Evolutionary conservation across 805 yeast species (phyloP), one percentile per base, ranked within the genome.

Genomic region (Myxozyma vanderwaltii): DNA sequence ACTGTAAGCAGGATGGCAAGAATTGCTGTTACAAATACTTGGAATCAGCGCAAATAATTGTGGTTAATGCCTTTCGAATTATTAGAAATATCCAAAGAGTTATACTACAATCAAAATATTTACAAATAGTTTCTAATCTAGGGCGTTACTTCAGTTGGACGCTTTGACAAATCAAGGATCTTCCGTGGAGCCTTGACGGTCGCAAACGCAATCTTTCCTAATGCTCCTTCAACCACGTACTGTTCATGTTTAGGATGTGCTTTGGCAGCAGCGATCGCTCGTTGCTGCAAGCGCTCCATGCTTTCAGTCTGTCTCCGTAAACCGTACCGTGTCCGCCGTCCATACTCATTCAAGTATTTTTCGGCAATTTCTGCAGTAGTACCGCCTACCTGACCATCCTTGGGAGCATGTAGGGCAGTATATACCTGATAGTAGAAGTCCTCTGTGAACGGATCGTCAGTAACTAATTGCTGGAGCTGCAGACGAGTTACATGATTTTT

Each of bases 371-470:
- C 63, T 2, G 59, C 45, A 17, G 59, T 54, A 31, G 54, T 57
- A 12, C 52, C 56, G 17, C 61, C 59, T 15, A 36, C 38, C 29
- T 41, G 62, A 6, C 52, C 51, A 15, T 52, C 59, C 38, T 56
- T 40, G 17, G 59, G 60, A 13, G 80, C 79, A 69, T 86, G 86
- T 64, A 88, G 78, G 64, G 87, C 83, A 69, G 91, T 88, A 75
- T 84, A 89, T 43, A 94, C 97, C 74, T 94, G 98, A 70, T 86
- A 89, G 72, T 94, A 94, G 71, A 92, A 94, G 77, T 94, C 99
- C 74, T 94, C 99, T 70, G 89, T 90, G 74, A 88, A 89, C 13
- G 99, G 99, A 74, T 94, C 98, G 57, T 91, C 97, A 10, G 97
- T 88, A 51, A 94, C 97, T 74, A 94, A 88, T 73, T 91, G 97